Evolutionary conservation across 2,329 filamentous ascomycete genomes (phyloP).

Genomic region (Diplodia mutila): DNA sequence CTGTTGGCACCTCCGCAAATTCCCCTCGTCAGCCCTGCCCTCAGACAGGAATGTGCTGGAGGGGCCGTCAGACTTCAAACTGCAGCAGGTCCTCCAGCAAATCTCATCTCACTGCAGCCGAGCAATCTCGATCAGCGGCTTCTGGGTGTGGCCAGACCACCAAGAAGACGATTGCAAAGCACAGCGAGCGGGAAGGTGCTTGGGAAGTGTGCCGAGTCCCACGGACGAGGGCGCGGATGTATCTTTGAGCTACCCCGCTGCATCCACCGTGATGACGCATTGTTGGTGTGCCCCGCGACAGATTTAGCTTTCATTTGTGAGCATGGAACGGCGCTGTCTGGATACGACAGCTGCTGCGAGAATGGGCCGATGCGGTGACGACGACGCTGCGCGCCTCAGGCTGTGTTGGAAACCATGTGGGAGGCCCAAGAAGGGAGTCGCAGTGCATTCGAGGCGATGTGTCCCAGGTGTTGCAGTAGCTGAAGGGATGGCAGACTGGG

Average conservation of each 20-base stretch:
- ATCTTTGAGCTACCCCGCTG: conserved; percentile 7
- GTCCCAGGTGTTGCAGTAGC: conserved; percentile 1
- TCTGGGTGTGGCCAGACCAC: neutral
- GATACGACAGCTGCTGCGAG: neutral
- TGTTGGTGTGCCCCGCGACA: neutral
- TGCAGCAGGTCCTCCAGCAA: neutral
- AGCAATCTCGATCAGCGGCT: neutral
- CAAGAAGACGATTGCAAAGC: neutral
- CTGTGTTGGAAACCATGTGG: neutral
- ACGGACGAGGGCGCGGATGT: neutral
- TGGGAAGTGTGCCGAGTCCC: neutral
- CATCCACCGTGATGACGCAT: neutral
- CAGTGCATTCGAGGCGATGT: neutral
- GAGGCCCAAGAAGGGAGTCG: neutral
- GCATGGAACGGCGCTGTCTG: neutral
- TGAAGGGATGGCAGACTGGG: neutral
- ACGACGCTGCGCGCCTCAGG: neutral
- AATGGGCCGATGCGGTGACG: conserved; percentile 10
- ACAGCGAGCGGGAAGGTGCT: neutral
- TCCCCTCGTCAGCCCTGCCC: neutral
- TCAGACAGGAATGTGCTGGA: conserved; percentile 9
- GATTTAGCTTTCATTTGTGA: conserved; percentile 18
- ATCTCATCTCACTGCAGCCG: neutral
- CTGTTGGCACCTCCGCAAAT: neutral
- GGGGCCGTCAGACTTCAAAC: neutral